Evolutionary conservation across 768 basidiomycete genomes (phyloP), one percentile per base, ranked within the genome.

Genomic region (Mycena rebaudengoi): DNA sequence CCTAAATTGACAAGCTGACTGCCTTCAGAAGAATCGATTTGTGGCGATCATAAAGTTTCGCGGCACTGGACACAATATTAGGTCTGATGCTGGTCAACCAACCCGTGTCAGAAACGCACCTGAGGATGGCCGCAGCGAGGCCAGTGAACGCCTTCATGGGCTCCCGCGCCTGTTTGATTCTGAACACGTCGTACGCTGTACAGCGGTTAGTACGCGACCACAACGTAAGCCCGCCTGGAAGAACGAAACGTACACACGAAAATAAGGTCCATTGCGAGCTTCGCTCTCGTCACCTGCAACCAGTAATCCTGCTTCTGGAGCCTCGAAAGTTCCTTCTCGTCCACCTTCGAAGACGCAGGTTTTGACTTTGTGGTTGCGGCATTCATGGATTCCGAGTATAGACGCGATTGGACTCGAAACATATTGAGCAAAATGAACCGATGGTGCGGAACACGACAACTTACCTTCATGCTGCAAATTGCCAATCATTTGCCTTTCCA

Each of bases 211-310:
- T 33, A 29, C 20, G n/a, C n/a, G n/a, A 28, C 40, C 45, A 41
- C 26, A 25, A 57, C 50, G 60, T 60, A 67, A 55, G 33, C 18
- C 52, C 37, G 43, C 41, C 37, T 62, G 55, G 32, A 25, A 45
- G 64, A n/a, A 18, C 29, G 67, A 60, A 29, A 79, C 80, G 69
- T 73, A 95, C 93, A 94, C 72, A 94, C 94, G 77, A 95, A 95
- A 70, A 94, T 86, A 64, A 95, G 78, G 74, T 95, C 94, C 92
- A 94, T 92, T 41, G 85, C 70, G 62, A 95, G 79, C 79, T 95
- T 95, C 57, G 82, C 79, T 60, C 90, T 79, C 25, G 89, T 83
- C 50, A 91, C 75, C 68, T 86, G 86, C 46, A 95, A 78, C 93
- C 93, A 95, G 70, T 90, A 88, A 68, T 86, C 87, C 75, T 93